Evolutionary conservation across 2,329 filamentous ascomycete species (phyloP).

Genomic region (Pezicula neosporulosa): DNA sequence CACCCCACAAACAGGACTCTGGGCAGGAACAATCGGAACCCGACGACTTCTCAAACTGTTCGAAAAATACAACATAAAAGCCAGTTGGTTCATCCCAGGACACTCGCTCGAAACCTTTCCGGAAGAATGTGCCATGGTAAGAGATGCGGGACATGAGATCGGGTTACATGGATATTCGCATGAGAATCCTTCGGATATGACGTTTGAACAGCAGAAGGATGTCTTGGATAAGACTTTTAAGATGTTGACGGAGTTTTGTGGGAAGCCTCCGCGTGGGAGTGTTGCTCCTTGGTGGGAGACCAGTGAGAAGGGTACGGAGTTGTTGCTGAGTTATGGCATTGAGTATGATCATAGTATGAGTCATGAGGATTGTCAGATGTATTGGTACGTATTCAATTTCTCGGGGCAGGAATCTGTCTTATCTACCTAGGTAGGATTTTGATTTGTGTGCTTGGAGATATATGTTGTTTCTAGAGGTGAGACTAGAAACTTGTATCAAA

Average conservation of each 20-base stretch:
- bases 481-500: too few relatives aligned
- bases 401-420: too few relatives aligned
- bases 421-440: too few relatives aligned
- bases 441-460: too few relatives aligned
- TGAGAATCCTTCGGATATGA: constrained; percentile 70
- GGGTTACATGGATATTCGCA: constrained; percentile 72
- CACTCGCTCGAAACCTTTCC: constrained; percentile 65
- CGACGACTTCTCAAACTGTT: constrained; percentile 67
- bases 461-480: too few relatives aligned
- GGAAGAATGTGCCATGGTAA: constrained; percentile 58
- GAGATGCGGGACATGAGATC: constrained; percentile 61
- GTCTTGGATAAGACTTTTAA: constrained; percentile 73
- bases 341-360: constrained; percentile 68
- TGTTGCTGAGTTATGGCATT: constrained; percentile 63
- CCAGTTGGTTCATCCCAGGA: constrained; percentile 63
- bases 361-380: constrained; percentile 62
- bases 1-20: constrained; percentile 43
- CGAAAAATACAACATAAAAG: constrained; percentile 68
- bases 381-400: too few relatives aligned
- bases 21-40: constrained; percentile 65
- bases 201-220: constrained; percentile 69
- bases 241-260: constrained; percentile 66
- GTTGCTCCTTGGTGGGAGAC: constrained; percentile 78
- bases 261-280: constrained; percentile 68
- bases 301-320: constrained; percentile 61